Percentiles rank a stretch among this genome's conserved stretches.
Evolutionary conservation across 139 green algal genomes (phyloP).

Genomic region (Coelastrella sp.): DNA sequence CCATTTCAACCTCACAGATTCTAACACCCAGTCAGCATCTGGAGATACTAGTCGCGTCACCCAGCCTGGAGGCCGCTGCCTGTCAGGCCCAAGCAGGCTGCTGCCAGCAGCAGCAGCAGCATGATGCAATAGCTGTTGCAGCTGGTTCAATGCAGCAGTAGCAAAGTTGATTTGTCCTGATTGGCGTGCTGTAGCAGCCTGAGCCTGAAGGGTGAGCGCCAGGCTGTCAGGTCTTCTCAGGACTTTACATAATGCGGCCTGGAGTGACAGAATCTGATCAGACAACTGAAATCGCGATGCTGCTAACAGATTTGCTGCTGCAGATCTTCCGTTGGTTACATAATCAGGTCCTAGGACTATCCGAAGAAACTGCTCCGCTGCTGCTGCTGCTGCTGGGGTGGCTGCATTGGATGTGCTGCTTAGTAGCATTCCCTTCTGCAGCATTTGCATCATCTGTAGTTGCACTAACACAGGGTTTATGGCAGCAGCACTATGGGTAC

Average conservation of each 20-base stretch:
- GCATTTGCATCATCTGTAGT: constrained; percentile 71
- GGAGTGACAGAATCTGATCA: constrained; percentile 38
- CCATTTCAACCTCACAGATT: constrained; percentile 89
- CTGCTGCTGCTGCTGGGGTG: constrained; percentile 46
- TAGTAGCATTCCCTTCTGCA: constrained; percentile 65
- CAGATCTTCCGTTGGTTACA: neutral
- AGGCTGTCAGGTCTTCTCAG: constrained; percentile 20
- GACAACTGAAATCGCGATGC: neutral
- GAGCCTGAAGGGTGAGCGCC: neutral
- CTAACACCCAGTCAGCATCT: constrained; percentile 65
- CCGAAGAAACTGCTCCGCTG: constrained; percentile 19
- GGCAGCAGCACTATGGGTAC: constrained; percentile 31
- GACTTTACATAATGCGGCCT: neutral
- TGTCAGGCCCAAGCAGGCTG: neutral
- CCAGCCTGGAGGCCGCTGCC: neutral
- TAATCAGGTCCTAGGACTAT: constrained; percentile 31
- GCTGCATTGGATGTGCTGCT: too few relatives aligned
- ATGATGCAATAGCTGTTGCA: constrained; percentile 24
- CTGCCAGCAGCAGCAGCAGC: constrained; percentile 22
- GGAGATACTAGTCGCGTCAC: constrained; percentile 14
- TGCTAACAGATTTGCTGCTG: neutral
- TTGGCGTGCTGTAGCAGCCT: neutral
- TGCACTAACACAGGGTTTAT: constrained; percentile 63
- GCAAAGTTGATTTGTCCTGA: constrained; percentile 28
- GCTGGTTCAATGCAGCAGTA: constrained; percentile 24